Conservation (phyloP, 2,329 filamentous ascomycete species). For the Aspergillus candidus region DNA sequence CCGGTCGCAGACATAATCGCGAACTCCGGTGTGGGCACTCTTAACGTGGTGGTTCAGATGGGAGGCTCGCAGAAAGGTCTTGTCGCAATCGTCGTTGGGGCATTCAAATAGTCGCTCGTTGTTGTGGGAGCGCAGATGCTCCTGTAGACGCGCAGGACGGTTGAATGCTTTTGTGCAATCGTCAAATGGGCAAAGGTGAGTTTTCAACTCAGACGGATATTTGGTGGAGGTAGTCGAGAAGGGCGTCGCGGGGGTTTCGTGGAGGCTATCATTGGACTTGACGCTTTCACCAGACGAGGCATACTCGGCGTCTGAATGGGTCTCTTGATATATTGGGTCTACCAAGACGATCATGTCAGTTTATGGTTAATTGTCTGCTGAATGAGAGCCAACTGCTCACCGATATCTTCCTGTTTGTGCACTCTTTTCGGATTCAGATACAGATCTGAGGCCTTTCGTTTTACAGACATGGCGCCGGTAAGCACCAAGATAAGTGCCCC, state of each 20-base stretch:
- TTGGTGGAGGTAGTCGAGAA: conserved; percentile 44
- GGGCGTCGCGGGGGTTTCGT: conserved; percentile 48
- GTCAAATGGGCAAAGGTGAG: conserved; percentile 65
- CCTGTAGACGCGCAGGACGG: conserved; percentile 69
- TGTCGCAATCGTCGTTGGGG: conserved; percentile 63
- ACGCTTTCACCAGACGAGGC: conserved; percentile 25
- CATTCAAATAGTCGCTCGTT: conserved; percentile 78
- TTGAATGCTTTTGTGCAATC: conserved; percentile 81
- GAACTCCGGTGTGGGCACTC: conserved; percentile 67
- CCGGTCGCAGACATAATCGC: conserved; percentile 65
- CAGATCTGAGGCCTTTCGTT: conserved; percentile 29
- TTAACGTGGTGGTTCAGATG: conserved; percentile 82
- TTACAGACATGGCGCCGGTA: conserved; percentile 26
- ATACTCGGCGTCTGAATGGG: conserved; percentile 30
- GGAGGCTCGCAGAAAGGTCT: conserved; percentile 78
- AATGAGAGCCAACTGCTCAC: conserved; percentile 17
- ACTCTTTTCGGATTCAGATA: conserved; percentile 25
- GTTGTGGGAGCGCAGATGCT: conserved; percentile 78
- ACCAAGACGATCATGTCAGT: conserved; percentile 39
- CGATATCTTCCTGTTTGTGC: conserved; percentile 26
- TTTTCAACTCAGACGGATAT: conserved; percentile 66
- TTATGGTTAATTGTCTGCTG: conserved; percentile 27
- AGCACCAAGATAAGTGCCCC: conserved; percentile 1
- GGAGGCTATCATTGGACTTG: conserved; percentile 24
- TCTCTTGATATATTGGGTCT: conserved; percentile 31